Percentiles rank a stretch among this genome's conserved stretches.
Conservation (phyloP, 257 asterid species). For the Hygrophila difformis region DNA sequence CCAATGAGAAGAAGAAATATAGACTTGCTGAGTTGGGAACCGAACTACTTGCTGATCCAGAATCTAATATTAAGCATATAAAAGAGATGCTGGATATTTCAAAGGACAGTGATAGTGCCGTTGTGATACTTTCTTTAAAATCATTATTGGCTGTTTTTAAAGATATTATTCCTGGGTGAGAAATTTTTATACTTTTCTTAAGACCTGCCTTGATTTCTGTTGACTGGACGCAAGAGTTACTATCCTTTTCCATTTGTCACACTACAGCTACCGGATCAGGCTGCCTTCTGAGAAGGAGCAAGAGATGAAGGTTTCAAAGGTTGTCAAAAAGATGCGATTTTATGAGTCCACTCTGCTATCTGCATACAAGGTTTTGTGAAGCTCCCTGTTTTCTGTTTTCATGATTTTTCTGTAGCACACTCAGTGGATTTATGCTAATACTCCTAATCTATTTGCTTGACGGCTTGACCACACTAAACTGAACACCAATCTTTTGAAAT, state of each 20-base stretch:
- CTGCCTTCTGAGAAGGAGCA: slow-evolving; percentile 91
- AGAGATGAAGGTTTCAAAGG: slow-evolving; percentile 91
- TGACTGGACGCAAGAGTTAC: slow-evolving; percentile 6
- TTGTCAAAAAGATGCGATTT: slow-evolving; percentile 63
- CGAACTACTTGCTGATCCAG: slow-evolving; percentile 77
- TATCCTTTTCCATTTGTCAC: slow-evolving; percentile 14
- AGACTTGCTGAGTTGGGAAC: slow-evolving; percentile 95
- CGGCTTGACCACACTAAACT: neutral
- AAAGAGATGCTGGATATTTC: slow-evolving; percentile 84
- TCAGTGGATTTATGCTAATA: slow-evolving; percentile 1
- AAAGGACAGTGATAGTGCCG: slow-evolving; percentile 49
- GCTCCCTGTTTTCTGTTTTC: slow-evolving; percentile 8
- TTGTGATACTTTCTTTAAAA: slow-evolving; percentile 61
- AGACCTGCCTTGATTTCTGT: neutral
- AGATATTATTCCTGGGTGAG: slow-evolving; percentile 95
- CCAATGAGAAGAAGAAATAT: slow-evolving; percentile 54
- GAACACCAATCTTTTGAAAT: neutral
- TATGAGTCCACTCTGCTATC: slow-evolving; percentile 77
- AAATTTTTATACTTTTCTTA: neutral
- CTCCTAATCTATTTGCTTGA: neutral
- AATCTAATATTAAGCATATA: slow-evolving; percentile 63
- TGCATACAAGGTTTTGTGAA: slow-evolving; percentile 60
- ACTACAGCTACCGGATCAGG: slow-evolving; percentile 81
- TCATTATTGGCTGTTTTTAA: slow-evolving; percentile 92
- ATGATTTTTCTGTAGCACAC: slow-evolving; percentile 5